These are phyloP conservation scores for Hymenoscyphus fructigenus DNA, from an alignment of 2,329 filamentous ascomycete genomes.

Conservation along the genomic window DNA sequence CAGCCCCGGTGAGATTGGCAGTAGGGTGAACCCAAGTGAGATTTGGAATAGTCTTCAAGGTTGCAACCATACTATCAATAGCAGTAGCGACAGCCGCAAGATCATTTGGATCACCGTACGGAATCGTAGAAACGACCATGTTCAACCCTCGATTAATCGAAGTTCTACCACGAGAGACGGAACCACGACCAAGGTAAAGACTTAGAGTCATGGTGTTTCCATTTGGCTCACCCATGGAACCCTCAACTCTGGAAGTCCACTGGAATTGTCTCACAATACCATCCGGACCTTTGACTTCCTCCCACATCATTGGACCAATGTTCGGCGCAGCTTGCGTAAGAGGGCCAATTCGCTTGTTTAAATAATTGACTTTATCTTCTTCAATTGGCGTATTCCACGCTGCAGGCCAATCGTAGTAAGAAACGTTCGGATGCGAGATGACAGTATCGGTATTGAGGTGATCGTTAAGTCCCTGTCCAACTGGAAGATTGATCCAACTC, in stretches of 20 bases:
- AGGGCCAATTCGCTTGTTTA: conserved; percentile 56
- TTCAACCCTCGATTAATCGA: conserved; percentile 58
- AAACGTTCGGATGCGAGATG: conserved; percentile 49
- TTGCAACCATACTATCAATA: conserved; percentile 58
- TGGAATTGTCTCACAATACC: conserved; percentile 63
- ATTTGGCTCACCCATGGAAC: conserved; percentile 25
- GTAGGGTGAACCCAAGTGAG: conserved; percentile 58
- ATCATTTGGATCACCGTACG: conserved; percentile 53
- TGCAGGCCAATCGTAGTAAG: conserved; percentile 65
- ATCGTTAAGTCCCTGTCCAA: conserved; percentile 59
- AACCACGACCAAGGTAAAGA: conserved; percentile 64
- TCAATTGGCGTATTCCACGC: conserved; percentile 52
- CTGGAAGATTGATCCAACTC: conserved; percentile 58
- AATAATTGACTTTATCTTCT: conserved; percentile 45
- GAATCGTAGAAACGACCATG: conserved; percentile 57
- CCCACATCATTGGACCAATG: conserved; percentile 62
- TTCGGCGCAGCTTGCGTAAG: conserved; percentile 65
- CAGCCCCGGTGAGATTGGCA: conserved; percentile 50
- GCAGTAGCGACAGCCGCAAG: conserved; percentile 62
- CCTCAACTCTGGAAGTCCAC: conserved; percentile 65
- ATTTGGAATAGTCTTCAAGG: conserved; percentile 52
- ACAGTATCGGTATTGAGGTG: conserved; percentile 58
- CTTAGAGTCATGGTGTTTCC: conserved; percentile 43
- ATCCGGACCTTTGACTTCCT: conserved; percentile 56
- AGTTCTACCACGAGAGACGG: conserved; percentile 59